Conservation (phyloP, 345 rosid species). For the Passiflora organensis region DNA sequence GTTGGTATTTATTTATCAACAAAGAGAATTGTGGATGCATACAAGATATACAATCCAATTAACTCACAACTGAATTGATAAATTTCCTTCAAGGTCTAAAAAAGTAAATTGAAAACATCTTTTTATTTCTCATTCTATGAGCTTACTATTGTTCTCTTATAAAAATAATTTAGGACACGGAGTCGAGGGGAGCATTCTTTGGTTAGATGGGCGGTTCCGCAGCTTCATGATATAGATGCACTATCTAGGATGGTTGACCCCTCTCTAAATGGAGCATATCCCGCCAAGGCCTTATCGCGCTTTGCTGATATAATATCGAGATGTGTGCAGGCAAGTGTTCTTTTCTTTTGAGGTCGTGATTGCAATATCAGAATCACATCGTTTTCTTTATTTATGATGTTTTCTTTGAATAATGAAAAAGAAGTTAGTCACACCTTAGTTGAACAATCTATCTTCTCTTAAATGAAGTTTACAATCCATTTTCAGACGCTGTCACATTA, state of each 20-base stretch:
- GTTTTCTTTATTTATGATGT: too few species aligned
- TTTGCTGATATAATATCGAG: conserved; percentile 87
- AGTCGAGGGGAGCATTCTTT: conserved; percentile 73
- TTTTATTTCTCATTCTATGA: neutral
- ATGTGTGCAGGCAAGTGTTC: conserved; percentile 62
- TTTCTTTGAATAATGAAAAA: too few species aligned
- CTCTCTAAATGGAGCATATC: conserved; percentile 52
- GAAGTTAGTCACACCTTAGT: too few species aligned
- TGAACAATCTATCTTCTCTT: too few species aligned
- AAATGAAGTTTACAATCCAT: too few species aligned
- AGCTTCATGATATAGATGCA: conserved; percentile 87
- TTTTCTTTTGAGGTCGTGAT: conserved; percentile 4
- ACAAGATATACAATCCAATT: too few species aligned
- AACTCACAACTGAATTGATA: too few species aligned
- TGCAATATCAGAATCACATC: too few species aligned
- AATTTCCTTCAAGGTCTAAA: too few species aligned
- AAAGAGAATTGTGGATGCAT: too few species aligned
- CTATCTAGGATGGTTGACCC: conserved; percentile 87
- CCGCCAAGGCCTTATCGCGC: conserved; percentile 81
- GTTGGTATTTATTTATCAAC: too few species aligned
- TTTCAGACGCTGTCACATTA: too few species aligned
- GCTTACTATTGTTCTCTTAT: neutral
- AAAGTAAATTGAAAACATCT: neutral
- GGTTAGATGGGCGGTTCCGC: conserved; percentile 82
- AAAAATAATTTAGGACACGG: conserved; percentile 44